These are phyloP conservation scores for Boletus rubescentipes DNA, from an alignment of 768 basidiomycete species.

Conservation along the genomic window DNA sequence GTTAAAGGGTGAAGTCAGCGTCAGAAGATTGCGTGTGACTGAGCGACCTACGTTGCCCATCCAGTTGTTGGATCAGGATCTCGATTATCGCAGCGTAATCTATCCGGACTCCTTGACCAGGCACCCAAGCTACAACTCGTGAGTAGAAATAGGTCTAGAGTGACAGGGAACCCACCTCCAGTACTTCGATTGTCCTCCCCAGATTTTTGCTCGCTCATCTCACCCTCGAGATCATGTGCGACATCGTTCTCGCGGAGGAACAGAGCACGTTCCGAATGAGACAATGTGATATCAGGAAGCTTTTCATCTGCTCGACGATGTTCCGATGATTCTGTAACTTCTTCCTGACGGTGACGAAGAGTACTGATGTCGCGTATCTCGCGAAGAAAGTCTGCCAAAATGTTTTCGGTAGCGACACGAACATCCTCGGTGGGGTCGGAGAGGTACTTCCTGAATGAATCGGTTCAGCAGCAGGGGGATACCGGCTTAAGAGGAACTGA, in stretches of 20 bases:
- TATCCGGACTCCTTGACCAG: constrained; percentile 90
- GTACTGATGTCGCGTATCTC: constrained; percentile 87
- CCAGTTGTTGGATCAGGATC: constrained; percentile 85
- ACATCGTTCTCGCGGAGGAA: constrained; percentile 53
- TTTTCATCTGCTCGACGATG: constrained; percentile 49
- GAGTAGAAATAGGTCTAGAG: constrained; percentile 3
- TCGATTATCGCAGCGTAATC: constrained; percentile 92
- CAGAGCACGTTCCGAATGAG: constrained; percentile 54
- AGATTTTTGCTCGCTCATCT: constrained; percentile 42
- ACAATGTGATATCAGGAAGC: constrained; percentile 57
- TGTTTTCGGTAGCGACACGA: constrained; percentile 83
- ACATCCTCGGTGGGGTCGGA: constrained; percentile 96
- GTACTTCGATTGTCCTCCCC: constrained; percentile 55
- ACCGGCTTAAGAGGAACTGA: constrained; percentile 40
- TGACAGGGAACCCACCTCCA: constrained; percentile 48
- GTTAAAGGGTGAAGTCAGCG: background rate
- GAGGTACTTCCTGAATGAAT: constrained; percentile 74
- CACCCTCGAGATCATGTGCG: constrained; percentile 38
- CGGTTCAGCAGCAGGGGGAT: constrained; percentile 4
- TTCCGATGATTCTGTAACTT: constrained; percentile 42
- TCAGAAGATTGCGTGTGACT: background rate
- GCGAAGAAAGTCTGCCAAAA: constrained; percentile 84
- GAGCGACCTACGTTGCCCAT: constrained; percentile 67
- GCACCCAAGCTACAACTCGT: constrained; percentile 67
- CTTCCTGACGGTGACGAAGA: constrained; percentile 66